Evolutionary conservation across 768 basidiomycete species (phyloP), one percentile per base, ranked within the genome.

Genomic region (Rhodotorula kratochvilovae): DNA sequence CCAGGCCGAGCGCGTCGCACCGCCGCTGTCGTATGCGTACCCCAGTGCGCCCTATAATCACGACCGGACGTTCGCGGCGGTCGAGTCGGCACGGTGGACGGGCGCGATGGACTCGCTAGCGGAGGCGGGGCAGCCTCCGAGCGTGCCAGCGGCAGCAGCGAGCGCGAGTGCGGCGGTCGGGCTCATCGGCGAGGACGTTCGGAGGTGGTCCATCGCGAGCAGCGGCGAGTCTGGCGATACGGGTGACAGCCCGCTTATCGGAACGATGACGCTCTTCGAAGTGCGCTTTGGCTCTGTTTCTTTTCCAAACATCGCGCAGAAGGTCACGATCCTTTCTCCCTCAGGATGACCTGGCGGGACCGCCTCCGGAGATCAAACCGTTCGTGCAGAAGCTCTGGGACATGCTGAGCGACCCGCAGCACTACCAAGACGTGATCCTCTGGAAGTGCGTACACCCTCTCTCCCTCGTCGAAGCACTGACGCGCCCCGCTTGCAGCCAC

Each of bases 71-170:
- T 19, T n/a, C 39, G 12, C 35, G 8, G 66, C 66, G 1, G 66
- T 67, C 25, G 66, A 67, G 51, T 67, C 66, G 23, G 66, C 66
- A 6, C 25, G 66, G 23, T 67, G 66, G 66, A 61, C 36, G 42
- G 50, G 42, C 15, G 42, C 39, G 25, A n/a, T 46, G 23, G 50
- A 25, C 42, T 16, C 58, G 42, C 31, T 13, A 39, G 13, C 39
- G 8, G 39, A 39, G 13, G 13, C 13, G 39, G 8, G 39, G 39
- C 39, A 39, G 39, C 39, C 39, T 13, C 8, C 13, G 39, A 13
- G 39, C 13, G 8, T 39, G 39, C 39, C 39, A 6, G 8, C 39
- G 39, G 13, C 39, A 13, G 39, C 39, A 13, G 39, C n/a, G 39
- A 39, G 39, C 39, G 39, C 39, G 13, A 13, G 39, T 13, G 39